Evolutionary conservation across 169 alveolate species (phyloP).

Genomic region (Eimeria brunetti): DNA sequence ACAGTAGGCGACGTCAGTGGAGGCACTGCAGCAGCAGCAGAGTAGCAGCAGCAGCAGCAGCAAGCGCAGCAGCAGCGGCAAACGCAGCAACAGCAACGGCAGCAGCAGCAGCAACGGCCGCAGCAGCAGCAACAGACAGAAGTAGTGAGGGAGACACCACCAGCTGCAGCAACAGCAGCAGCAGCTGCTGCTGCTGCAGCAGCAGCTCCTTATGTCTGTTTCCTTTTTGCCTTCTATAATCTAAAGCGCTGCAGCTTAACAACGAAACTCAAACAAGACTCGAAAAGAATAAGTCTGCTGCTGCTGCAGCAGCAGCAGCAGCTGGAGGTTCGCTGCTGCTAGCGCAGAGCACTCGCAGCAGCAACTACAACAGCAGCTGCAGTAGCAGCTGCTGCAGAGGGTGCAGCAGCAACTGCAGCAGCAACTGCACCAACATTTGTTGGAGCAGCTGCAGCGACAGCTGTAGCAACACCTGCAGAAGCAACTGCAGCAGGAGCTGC

Average conservation of each 20-base stretch:
- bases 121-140: background rate
- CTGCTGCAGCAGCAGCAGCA: background rate
- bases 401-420: too few relatives aligned
- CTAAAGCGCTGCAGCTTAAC: background rate
- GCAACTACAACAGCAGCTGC: background rate
- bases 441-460: too few relatives aligned
- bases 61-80: background rate
- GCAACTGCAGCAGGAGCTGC: too few relatives aligned
- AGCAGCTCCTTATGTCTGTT: background rate
- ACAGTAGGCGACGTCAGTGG: background rate
- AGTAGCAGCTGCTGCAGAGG: too few relatives aligned
- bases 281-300: background rate
- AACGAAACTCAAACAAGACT: background rate
- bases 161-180: slow-evolving; percentile 1
- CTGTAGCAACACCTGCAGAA: too few relatives aligned
- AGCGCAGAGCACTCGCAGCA: background rate
- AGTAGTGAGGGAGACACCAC: background rate
- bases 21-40: slow-evolving; percentile 8
- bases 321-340: background rate
- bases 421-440: too few relatives aligned
- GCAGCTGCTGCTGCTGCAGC: background rate
- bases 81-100: background rate
- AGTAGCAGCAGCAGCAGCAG: slow-evolving; percentile 30
- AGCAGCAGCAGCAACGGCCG: background rate
- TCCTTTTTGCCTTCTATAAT: background rate